These are phyloP conservation scores for Imleria badia DNA, from an alignment of 768 basidiomycete genomes.

Conservation along the genomic window DNA sequence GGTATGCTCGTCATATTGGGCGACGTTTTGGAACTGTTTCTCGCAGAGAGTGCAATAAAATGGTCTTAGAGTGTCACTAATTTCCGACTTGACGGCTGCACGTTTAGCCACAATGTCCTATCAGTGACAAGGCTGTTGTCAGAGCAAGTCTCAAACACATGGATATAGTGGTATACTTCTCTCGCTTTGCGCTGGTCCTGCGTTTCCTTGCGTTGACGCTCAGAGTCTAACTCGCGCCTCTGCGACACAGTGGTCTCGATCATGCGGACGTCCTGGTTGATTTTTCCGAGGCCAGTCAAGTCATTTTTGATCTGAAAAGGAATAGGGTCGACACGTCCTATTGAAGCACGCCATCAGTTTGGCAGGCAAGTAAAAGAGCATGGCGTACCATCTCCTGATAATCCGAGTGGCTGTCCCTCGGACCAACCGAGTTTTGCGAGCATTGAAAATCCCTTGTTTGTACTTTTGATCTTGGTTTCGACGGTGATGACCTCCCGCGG, in stretches of 20 bases:
- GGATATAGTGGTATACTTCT: conserved; percentile 48
- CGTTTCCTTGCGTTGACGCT: conserved; percentile 76
- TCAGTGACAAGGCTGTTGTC: background rate
- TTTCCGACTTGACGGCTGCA: conserved; percentile 64
- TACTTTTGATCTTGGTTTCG: conserved; percentile 74
- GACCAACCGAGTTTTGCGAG: conserved; percentile 82
- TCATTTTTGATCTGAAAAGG: conserved; percentile 81
- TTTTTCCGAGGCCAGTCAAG: conserved; percentile 76
- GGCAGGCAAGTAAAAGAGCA: background rate
- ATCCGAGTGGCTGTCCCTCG: conserved; percentile 74
- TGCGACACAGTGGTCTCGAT: conserved; percentile 84
- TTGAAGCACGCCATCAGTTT: background rate
- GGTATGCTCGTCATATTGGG: conserved; percentile 87
- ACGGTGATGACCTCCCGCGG: conserved; percentile 72
- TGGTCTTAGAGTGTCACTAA: conserved; percentile 62
- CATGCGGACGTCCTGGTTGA: conserved; percentile 76
- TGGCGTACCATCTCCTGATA: conserved; percentile 68
- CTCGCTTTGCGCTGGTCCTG: conserved; percentile 71
- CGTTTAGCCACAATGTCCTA: conserved; percentile 67
- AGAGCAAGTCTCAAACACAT: conserved; percentile 4
- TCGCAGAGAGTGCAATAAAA: conserved; percentile 86
- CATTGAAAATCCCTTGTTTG: conserved; percentile 80
- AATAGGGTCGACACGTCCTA: conserved; percentile 81
- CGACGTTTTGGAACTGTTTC: conserved; percentile 83
- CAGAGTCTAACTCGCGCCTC: conserved; percentile 76